A percentile compares a stretch with the other conserved stretches of the same genome.
phyloP scores from a whole-genome alignment of 2,329 filamentous ascomycete genomes.

The Penicillium sp. region DNA sequence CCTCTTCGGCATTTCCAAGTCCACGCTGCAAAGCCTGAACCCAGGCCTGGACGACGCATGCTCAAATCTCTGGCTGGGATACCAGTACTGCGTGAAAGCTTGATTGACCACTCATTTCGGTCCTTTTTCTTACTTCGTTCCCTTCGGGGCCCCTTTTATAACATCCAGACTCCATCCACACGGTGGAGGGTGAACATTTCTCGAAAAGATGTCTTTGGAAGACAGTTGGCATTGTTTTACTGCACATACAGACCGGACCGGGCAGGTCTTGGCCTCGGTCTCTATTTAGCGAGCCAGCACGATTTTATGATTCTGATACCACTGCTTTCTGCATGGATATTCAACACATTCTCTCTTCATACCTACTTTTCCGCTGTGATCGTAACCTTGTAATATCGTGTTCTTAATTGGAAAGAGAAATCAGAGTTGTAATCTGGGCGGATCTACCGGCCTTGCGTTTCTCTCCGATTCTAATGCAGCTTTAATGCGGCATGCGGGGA shows the following conservation, averaged over 20 bases:
- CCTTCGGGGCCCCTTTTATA: neutral
- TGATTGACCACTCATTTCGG: neutral
- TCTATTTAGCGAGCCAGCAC: conserved; percentile 4
- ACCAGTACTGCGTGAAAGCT: conserved; percentile 29
- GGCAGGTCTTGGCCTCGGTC: neutral
- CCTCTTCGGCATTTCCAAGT: conserved; percentile 18
- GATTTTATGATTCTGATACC: conserved; percentile 9
- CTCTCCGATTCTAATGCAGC: neutral
- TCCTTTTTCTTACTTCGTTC: neutral
- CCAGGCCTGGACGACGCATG: conserved; percentile 27
- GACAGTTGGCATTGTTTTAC: conserved; percentile 9
- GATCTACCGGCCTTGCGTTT: neutral
- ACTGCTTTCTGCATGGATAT: conserved; percentile 1
- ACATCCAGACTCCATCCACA: neutral
- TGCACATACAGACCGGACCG: conserved; percentile 1
- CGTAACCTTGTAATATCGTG: neutral
- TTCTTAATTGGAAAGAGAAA: neutral
- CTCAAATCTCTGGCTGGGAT: conserved; percentile 32
- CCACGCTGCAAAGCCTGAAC: conserved; percentile 27
- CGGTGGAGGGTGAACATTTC: conserved; percentile 3
- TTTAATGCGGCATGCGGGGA: neutral
- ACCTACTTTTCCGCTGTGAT: neutral
- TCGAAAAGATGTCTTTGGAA: conserved; percentile 7
- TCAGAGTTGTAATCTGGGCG: neutral
- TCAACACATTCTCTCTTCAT: neutral